Percentiles rank a stretch among this genome's conserved stretches.
phyloP scores from a whole-genome alignment of 1,284 basidiomycete species.

The Trichosporon ovoides region DNA sequence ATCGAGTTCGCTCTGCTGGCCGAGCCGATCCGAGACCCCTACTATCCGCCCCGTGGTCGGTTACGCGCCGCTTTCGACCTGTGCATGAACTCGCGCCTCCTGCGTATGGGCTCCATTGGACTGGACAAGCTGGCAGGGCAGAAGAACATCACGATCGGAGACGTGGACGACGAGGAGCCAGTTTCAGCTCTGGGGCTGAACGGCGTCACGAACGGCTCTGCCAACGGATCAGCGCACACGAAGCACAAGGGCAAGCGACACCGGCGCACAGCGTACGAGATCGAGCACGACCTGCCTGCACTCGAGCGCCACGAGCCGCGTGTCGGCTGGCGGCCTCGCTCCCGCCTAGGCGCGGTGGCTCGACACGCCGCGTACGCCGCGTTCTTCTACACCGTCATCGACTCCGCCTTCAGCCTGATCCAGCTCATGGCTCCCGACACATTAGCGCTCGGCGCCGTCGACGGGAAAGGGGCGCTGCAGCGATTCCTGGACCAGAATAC shows the following conservation, averaged over 20 bases:
- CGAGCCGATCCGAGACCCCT: conserved; percentile 31
- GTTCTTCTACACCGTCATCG: conserved; percentile 29
- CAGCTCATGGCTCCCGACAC: conserved; percentile 24
- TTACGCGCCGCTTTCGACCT: conserved; percentile 29
- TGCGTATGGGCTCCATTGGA: conserved; percentile 31
- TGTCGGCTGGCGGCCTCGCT: conserved; percentile 8
- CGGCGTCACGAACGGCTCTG: neutral
- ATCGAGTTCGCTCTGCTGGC: conserved; percentile 34
- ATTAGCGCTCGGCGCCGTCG: conserved; percentile 15
- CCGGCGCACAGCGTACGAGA: neutral
- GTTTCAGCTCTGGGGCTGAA: neutral
- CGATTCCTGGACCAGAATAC: conserved; percentile 10
- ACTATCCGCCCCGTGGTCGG: conserved; percentile 15
- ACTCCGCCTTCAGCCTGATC: conserved; percentile 31
- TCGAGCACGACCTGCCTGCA: neutral
- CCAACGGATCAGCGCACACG: neutral
- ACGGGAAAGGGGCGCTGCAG: neutral
- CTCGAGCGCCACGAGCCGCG: conserved; percentile 5
- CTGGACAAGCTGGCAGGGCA: conserved; percentile 13
- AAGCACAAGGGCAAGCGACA: neutral
- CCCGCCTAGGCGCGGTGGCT: conserved; percentile 22
- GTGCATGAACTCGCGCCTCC: conserved; percentile 33
- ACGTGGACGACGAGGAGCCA: neutral
- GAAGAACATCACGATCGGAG: conserved; percentile 4
- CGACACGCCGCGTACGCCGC: conserved; percentile 26